Percentiles rank a stretch among this genome's conserved stretches.
Conservation (phyloP, 768 basidiomycete genomes). For the Amanita pseudoporphyria region DNA sequence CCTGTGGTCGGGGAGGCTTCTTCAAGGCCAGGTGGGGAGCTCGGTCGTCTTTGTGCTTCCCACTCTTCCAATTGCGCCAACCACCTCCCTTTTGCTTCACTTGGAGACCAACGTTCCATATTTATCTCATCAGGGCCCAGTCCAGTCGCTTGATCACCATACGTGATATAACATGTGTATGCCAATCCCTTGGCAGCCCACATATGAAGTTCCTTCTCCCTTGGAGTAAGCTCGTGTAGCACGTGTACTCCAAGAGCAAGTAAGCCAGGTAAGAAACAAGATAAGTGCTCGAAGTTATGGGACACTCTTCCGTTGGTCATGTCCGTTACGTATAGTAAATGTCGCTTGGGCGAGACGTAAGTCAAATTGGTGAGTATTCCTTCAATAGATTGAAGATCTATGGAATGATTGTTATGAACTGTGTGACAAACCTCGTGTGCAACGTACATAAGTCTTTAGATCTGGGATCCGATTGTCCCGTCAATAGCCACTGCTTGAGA, state of each 20-base stretch:
- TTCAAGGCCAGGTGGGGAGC: constrained; percentile 15
- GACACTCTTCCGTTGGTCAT: constrained; percentile 30
- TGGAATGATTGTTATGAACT: constrained; percentile 16
- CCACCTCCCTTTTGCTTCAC: constrained; percentile 21
- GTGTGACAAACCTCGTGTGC: not conserved
- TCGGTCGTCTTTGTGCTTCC: constrained; percentile 28
- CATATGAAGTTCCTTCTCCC: constrained; percentile 49
- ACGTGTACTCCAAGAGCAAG: constrained; percentile 62
- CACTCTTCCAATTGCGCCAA: constrained; percentile 29
- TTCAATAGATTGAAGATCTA: constrained; percentile 40
- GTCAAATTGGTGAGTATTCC: constrained; percentile 44
- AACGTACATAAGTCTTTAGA: constrained; percentile 47
- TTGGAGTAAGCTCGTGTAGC: constrained; percentile 41
- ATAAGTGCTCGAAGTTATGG: constrained; percentile 60
- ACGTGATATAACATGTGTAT: constrained; percentile 60
- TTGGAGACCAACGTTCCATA: constrained; percentile 19
- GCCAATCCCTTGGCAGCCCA: constrained; percentile 74
- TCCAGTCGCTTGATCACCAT: constrained; percentile 62
- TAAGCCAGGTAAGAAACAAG: constrained; percentile 71
- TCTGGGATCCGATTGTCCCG: constrained; percentile 40
- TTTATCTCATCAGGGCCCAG: constrained; percentile 54
- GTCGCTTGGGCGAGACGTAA: constrained; percentile 44
- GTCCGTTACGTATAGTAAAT: constrained; percentile 64
- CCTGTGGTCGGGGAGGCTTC: constrained; percentile 12
- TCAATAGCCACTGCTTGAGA: constrained; percentile 63